Evolutionary conservation across 129 eudicot species (phyloP).

Genomic region (Lactuca sativa): DNA sequence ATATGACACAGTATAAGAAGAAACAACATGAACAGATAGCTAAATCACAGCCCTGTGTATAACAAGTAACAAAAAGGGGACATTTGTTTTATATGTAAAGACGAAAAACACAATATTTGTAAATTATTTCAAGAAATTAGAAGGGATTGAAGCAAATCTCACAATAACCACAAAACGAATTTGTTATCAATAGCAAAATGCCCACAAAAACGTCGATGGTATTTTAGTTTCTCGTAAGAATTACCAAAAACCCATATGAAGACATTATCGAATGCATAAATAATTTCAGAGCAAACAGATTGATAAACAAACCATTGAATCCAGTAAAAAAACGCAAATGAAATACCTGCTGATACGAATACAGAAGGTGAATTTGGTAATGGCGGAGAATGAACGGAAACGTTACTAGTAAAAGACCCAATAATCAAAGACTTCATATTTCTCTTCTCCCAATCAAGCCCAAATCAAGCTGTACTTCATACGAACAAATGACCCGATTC

Average conservation of each 20-base stretch:
- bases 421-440: slow-evolving; percentile 37
- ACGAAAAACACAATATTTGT: neutral
- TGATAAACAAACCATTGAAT: neutral
- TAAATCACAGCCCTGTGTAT: neutral
- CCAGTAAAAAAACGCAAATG: neutral
- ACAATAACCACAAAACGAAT: slow-evolving; percentile 1
- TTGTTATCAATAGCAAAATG: neutral
- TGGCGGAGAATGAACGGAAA: slow-evolving; percentile 23
- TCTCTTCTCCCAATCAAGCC: slow-evolving; percentile 12
- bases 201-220: neutral
- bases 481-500: slow-evolving; percentile 6
- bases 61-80: slow-evolving; percentile 10
- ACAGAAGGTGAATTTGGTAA: slow-evolving; percentile 31
- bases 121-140: neutral
- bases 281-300: neutral
- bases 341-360: slow-evolving; percentile 31
- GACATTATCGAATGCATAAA: neutral
- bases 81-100: slow-evolving; percentile 2
- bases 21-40: slow-evolving; percentile 1
- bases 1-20: neutral
- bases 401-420: slow-evolving; percentile 33
- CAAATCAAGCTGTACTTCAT: slow-evolving; percentile 20
- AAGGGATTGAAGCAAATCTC: slow-evolving; percentile 5
- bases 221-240: neutral
- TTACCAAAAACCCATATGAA: slow-evolving; percentile 11